Evolutionary conservation across 331 rosid genomes (phyloP).

Genomic region (Phaseolus coccineus): DNA sequence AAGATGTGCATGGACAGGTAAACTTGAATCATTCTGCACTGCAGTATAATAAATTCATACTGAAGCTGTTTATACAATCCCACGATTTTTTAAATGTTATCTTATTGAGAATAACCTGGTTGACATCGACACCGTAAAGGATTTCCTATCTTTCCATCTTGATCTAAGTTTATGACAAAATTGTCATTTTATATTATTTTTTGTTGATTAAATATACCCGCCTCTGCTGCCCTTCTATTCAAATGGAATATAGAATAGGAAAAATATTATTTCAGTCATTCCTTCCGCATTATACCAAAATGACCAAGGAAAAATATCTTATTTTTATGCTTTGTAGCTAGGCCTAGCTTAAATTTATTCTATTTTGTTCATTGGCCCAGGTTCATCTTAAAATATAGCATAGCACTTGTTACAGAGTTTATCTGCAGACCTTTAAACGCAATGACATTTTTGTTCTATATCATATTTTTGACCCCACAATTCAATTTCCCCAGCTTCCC

Average conservation of each 20-base stretch:
- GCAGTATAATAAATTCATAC: constrained; percentile 15
- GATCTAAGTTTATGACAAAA: background rate
- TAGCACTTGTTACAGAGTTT: background rate
- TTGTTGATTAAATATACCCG: constrained; percentile 21
- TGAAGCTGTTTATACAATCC: background rate
- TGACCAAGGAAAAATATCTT: background rate
- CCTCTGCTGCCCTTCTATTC: constrained; percentile 9
- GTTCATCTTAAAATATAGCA: background rate
- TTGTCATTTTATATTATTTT: constrained; percentile 11
- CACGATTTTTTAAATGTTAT: background rate
- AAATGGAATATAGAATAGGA: background rate
- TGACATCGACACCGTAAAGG: background rate
- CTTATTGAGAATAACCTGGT: constrained; percentile 3
- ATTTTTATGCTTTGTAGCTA: background rate
- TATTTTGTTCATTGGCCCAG: background rate
- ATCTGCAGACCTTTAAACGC: background rate
- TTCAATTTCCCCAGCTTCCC: background rate
- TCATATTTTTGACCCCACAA: background rate
- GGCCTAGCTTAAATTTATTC: background rate
- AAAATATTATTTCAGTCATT: background rate
- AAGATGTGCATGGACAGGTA: constrained; percentile 99
- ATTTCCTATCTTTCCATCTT: constrained; percentile 1
- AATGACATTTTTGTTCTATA: background rate
- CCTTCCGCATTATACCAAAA: too few species aligned
- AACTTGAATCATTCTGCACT: constrained; percentile 30